These are phyloP conservation scores for Pseudopyrenochaeta lycopersici DNA, from an alignment of 2,329 filamentous ascomycete species.

Conservation along the genomic window DNA sequence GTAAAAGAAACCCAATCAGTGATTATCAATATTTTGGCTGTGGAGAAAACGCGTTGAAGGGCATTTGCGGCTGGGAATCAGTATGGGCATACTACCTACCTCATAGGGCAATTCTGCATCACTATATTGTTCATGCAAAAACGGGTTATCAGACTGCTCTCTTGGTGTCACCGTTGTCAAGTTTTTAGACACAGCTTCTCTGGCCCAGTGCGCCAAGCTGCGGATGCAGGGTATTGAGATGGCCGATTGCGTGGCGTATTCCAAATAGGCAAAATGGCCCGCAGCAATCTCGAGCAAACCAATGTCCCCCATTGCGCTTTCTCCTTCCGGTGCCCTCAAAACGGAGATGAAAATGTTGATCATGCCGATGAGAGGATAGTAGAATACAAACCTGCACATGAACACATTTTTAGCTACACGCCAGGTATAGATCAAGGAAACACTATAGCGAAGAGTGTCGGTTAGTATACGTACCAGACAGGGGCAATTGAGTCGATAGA, in stretches of 20 bases:
- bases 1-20: not conserved
- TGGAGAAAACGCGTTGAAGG: no score
- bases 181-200: not conserved
- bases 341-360: slow-evolving; percentile 4
- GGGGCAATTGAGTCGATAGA: not conserved
- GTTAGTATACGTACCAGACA: not conserved
- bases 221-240: not conserved
- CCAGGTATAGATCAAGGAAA: not conserved
- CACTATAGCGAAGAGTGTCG: no score
- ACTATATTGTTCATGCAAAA: no score
- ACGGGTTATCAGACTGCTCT: not conserved
- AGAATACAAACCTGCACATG: slow-evolving; percentile 4
- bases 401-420: not conserved
- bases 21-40: not conserved
- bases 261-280: not conserved
- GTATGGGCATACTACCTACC: no score
- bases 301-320: not conserved
- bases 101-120: no score
- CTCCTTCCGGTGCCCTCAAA: not conserved
- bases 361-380: slow-evolving; percentile 3
- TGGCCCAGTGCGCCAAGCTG: not conserved
- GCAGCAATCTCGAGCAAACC: not conserved
- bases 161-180: no score
- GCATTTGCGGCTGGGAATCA: no score
- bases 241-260: not conserved